A percentile compares a stretch with the other conserved stretches of the same genome.
These are phyloP conservation scores for Boletus fagicola DNA, from an alignment of 768 basidiomycete genomes.

Conservation along the genomic window DNA sequence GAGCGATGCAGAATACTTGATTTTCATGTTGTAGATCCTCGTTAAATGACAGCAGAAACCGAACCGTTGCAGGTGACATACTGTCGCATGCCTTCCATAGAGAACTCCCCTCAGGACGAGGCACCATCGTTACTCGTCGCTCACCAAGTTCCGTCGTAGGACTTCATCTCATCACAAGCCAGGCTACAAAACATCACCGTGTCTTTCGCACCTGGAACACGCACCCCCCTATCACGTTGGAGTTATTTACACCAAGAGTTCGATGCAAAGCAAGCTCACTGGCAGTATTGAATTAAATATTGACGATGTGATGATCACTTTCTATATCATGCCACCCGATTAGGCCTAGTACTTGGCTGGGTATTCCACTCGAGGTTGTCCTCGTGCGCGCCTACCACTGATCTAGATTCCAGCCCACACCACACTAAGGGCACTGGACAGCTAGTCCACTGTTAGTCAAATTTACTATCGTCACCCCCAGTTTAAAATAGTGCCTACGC, in stretches of 20 bases:
- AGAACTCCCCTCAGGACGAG: not conserved
- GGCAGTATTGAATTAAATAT: not conserved
- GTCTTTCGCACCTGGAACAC: not conserved
- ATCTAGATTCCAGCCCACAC: conserved; percentile 23
- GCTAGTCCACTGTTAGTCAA: not conserved
- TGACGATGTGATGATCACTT: conserved; percentile 4
- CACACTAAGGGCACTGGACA: not conserved
- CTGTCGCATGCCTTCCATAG: not conserved
- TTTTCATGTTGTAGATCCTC: not conserved
- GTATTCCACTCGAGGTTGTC: conserved; percentile 8
- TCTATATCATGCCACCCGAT: conserved; percentile 4
- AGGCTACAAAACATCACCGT: not conserved
- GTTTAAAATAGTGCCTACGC: conserved; percentile 3
- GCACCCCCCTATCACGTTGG: not conserved
- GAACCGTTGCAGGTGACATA: not conserved
- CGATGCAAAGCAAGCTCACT: not conserved
- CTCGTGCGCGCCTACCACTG: conserved; percentile 9
- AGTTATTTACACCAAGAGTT: not conserved
- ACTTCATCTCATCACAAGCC: not conserved
- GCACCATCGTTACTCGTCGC: not conserved
- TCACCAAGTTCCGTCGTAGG: not conserved
- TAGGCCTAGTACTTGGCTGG: conserved; percentile 1
- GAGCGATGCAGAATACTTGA: not conserved
- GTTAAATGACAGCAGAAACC: not conserved
- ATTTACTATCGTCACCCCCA: not conserved